Conservation (phyloP, 2,329 filamentous ascomycete species). For the Leptographium flavum region DNA sequence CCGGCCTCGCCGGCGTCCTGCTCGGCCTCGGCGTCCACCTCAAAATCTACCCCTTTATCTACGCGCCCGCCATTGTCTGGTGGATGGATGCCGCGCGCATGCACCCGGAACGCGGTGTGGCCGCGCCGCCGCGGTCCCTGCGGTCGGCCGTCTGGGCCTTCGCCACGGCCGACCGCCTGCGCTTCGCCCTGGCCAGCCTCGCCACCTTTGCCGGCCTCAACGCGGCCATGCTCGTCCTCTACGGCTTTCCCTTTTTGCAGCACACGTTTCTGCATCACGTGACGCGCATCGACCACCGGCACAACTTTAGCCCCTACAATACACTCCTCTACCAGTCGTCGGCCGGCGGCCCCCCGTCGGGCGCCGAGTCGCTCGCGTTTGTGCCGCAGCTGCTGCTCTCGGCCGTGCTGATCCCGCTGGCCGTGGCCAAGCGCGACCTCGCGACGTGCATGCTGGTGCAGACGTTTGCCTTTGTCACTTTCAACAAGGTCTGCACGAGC, state of each 20-base stretch:
- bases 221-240: conserved; percentile 60
- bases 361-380: conserved; percentile 72
- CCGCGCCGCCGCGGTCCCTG: background rate
- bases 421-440: conserved; percentile 67
- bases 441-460: conserved; percentile 80
- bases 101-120: conserved; percentile 6
- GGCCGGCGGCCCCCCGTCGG: conserved; percentile 27
- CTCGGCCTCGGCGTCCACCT: conserved; percentile 84
- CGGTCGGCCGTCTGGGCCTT: conserved; percentile 23
- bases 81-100: conserved; percentile 53
- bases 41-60: conserved; percentile 98
- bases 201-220: conserved; percentile 63
- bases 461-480: conserved; percentile 92
- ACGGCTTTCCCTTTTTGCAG: conserved; percentile 66
- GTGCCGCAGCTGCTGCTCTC: conserved; percentile 75
- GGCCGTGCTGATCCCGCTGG: conserved; percentile 53
- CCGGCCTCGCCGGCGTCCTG: conserved; percentile 54
- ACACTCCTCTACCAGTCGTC: conserved; percentile 79
- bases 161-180: conserved; percentile 38
- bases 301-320: conserved; percentile 98
- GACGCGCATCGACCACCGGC: conserved; percentile 83
- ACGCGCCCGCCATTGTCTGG: conserved; percentile 68
- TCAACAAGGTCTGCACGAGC: conserved; percentile 98
- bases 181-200: conserved; percentile 50
- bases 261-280: conserved; percentile 93